Conservation (phyloP, 73 alveolate species). For the Tetrahymena borealis region DNA sequence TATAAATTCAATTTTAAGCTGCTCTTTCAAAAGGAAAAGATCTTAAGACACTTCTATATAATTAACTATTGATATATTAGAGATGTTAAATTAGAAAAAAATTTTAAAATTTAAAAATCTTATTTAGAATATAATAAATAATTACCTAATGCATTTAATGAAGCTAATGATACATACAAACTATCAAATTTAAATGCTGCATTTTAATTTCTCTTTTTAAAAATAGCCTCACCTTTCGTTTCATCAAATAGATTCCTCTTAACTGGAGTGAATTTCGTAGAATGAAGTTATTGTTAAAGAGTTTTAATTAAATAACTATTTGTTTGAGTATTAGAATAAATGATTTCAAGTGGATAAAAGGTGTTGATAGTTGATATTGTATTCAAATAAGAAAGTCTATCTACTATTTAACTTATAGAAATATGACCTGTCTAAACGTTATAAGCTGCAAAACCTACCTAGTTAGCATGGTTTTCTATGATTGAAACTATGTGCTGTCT, state of each 20-base stretch:
- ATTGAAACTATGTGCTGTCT: background rate
- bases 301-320: background rate
- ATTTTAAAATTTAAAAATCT: too few species aligned
- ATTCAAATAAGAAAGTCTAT: background rate
- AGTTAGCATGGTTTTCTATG: background rate
- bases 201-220: background rate
- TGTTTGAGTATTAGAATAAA: background rate
- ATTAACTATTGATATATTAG: too few species aligned
- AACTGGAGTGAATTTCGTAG: background rate
- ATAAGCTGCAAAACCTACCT: background rate
- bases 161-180: background rate
- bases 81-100: too few species aligned
- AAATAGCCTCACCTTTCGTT: background rate
- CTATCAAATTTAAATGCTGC: background rate
- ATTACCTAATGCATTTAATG: background rate
- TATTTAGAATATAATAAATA: background rate
- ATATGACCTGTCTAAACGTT: background rate
- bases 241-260: background rate
- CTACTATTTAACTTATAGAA: background rate
- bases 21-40: background rate
- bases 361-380: background rate
- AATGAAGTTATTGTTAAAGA: background rate
- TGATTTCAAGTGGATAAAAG: background rate
- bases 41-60: background rate
- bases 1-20: background rate